phyloP scores from a whole-genome alignment of 208 protist genomes.

The Endotrypanum monterogeii region DNA sequence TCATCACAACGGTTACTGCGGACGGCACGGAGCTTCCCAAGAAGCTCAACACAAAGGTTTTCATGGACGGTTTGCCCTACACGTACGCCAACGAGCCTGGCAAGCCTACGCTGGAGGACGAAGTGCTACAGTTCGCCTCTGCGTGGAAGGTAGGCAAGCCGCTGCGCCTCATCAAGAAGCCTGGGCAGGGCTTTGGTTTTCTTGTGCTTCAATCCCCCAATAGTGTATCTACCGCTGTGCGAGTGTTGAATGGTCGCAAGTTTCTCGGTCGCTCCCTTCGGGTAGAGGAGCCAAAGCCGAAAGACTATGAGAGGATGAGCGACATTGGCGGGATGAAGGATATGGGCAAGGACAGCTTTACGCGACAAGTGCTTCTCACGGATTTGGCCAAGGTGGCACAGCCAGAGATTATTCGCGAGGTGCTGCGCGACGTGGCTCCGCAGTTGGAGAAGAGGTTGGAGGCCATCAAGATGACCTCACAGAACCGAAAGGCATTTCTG shows the following conservation, averaged over 20 bases:
- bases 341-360: constrained; percentile 74
- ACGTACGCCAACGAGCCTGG: constrained; percentile 55
- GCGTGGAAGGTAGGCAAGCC: constrained; percentile 88
- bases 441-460: constrained; percentile 87
- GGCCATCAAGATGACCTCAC: constrained; percentile 91
- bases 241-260: constrained; percentile 86
- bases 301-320: constrained; percentile 50
- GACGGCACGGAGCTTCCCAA: constrained; percentile 79
- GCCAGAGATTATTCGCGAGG: constrained; percentile 87
- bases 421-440: constrained; percentile 85
- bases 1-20: constrained; percentile 72
- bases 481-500: constrained; percentile 90
- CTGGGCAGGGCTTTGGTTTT: constrained; percentile 91
- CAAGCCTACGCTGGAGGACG: constrained; percentile 73
- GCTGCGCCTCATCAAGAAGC: constrained; percentile 87
- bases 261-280: constrained; percentile 87
- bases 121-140: constrained; percentile 78
- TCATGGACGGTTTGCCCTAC: constrained; percentile 91
- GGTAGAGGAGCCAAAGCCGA: constrained; percentile 86
- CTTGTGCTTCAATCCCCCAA: constrained; percentile 86
- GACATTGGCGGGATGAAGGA: constrained; percentile 48
- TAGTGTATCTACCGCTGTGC: constrained; percentile 83
- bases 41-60: constrained; percentile 89
- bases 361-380: constrained; percentile 84
- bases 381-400: constrained; percentile 83